Percentiles rank a stretch among this genome's conserved stretches.
Evolutionary conservation across 495 filamentous ascomycete genomes (phyloP).

Genomic region (Penicillium pulvis): DNA sequence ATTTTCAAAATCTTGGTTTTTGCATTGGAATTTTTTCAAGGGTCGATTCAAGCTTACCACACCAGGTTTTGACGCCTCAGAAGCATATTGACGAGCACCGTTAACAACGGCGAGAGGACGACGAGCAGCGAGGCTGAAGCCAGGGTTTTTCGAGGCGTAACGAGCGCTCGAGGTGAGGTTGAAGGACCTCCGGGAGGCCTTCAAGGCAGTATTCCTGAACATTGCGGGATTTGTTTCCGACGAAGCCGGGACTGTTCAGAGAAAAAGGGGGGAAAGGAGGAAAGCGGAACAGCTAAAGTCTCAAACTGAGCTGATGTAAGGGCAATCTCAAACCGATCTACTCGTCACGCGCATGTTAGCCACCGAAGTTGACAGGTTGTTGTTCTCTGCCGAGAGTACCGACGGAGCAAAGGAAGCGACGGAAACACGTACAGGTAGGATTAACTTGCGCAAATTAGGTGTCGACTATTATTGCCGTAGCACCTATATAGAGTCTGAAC

Average conservation of each 20-base stretch:
- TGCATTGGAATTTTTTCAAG: neutral
- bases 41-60: slow-evolving; percentile 36
- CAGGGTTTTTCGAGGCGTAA: slow-evolving; percentile 44
- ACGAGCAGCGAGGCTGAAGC: slow-evolving; percentile 45
- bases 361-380: slow-evolving; percentile 24
- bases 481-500: slow-evolving; percentile 46
- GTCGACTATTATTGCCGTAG: slow-evolving; percentile 51
- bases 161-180: slow-evolving; percentile 50
- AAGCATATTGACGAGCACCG: slow-evolving; percentile 55
- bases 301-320: slow-evolving; percentile 10
- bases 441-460: slow-evolving; percentile 36
- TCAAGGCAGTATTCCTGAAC: slow-evolving; percentile 48
- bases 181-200: slow-evolving; percentile 51
- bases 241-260: slow-evolving; percentile 16
- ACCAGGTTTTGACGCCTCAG: slow-evolving; percentile 39
- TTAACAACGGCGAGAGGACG: slow-evolving; percentile 45
- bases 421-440: slow-evolving; percentile 21
- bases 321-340: slow-evolving; percentile 16
- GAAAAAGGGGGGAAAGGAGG: slow-evolving; percentile 10
- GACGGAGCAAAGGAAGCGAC: slow-evolving; percentile 38
- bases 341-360: slow-evolving; percentile 18
- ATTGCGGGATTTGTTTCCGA: slow-evolving; percentile 42
- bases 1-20: slow-evolving; percentile 12
- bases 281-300: slow-evolving; percentile 7
- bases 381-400: slow-evolving; percentile 30